Percentiles rank a stretch among this genome's conserved stretches.
phyloP scores from a whole-genome alignment of 2,329 filamentous ascomycete species.

The Paradendryphiella salina region DNA sequence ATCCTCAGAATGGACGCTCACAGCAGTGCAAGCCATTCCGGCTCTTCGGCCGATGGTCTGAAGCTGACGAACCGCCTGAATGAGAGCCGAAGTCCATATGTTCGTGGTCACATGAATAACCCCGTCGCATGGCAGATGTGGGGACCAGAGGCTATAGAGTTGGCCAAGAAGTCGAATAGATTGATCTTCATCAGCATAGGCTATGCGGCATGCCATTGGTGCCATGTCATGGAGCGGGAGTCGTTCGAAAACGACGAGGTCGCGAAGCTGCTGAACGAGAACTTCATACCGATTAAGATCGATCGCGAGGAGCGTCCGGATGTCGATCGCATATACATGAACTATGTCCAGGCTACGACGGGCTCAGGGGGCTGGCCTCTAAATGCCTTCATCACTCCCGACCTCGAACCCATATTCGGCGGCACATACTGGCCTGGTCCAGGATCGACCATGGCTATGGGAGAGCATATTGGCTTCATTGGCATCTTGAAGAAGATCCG shows the following conservation, averaged over 20 bases:
- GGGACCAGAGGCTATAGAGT: slow-evolving; percentile 72
- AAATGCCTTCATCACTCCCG: slow-evolving; percentile 94
- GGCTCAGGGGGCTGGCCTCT: slow-evolving; percentile 91
- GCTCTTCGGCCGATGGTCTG: slow-evolving; percentile 29
- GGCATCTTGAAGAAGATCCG: slow-evolving; percentile 78
- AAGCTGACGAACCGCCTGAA: slow-evolving; percentile 60
- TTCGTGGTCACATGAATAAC: slow-evolving; percentile 75
- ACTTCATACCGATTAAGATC: slow-evolving; percentile 88
- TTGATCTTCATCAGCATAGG: slow-evolving; percentile 93
- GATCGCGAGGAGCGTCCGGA: slow-evolving; percentile 94
- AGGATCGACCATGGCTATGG: slow-evolving; percentile 56
- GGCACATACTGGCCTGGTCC: slow-evolving; percentile 95
- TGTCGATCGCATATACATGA: slow-evolving; percentile 96
- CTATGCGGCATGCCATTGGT: slow-evolving; percentile 92
- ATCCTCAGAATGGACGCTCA: slow-evolving; percentile 40
- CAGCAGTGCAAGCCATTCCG: slow-evolving; percentile 18
- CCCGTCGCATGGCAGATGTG: slow-evolving; percentile 91
- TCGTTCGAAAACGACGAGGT: slow-evolving; percentile 84
- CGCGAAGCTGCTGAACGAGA: slow-evolving; percentile 78
- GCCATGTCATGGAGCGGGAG: slow-evolving; percentile 88
- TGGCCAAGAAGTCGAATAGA: slow-evolving; percentile 80
- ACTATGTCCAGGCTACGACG: slow-evolving; percentile 92
- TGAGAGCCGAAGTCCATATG: slow-evolving; percentile 69
- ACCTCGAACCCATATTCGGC: slow-evolving; percentile 91
- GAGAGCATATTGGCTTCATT: slow-evolving; percentile 73